Percentiles rank a stretch among this genome's conserved stretches.
These are phyloP conservation scores for Trametes coccinea DNA, from an alignment of 768 basidiomycete species.

Conservation along the genomic window DNA sequence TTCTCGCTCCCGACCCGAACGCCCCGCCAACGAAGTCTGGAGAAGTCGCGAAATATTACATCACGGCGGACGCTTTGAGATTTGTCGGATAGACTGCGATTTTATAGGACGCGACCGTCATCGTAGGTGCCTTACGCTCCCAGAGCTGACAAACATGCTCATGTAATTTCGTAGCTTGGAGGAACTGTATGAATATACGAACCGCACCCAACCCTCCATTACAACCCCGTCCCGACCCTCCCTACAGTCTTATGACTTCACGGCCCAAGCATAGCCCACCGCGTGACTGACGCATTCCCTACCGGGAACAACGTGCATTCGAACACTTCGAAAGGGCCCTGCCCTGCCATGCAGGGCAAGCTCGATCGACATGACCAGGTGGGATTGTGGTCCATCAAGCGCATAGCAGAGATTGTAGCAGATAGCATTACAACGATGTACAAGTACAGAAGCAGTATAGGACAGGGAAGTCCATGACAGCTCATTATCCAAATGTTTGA, in stretches of 20 bases:
- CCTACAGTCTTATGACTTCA: background rate
- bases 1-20: constrained; percentile 75
- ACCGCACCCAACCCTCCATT: background rate
- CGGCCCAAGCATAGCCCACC: too few species aligned
- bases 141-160: constrained; percentile 11
- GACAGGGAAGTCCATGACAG: constrained; percentile 9
- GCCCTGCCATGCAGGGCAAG: too few species aligned
- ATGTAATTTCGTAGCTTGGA: constrained; percentile 1
- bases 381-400: background rate
- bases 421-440: constrained; percentile 22
- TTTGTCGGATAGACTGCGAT: constrained; percentile 65
- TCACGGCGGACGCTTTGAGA: constrained; percentile 75
- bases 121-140: constrained; percentile 4
- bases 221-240: background rate
- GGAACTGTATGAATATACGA: background rate
- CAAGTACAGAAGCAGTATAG: constrained; percentile 14
- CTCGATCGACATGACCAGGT: too few species aligned
- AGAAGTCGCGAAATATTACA: constrained; percentile 80
- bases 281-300: too few species aligned
- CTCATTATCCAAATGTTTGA: constrained; percentile 82
- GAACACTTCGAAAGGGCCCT: too few species aligned
- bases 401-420: constrained; percentile 2
- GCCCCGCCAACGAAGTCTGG: constrained; percentile 64
- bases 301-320: too few species aligned
- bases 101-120: background rate